Base-by-base conservation (phyloP, 2,329 filamentous ascomycete genomes). In the Colletotrichum sp. region DNA sequence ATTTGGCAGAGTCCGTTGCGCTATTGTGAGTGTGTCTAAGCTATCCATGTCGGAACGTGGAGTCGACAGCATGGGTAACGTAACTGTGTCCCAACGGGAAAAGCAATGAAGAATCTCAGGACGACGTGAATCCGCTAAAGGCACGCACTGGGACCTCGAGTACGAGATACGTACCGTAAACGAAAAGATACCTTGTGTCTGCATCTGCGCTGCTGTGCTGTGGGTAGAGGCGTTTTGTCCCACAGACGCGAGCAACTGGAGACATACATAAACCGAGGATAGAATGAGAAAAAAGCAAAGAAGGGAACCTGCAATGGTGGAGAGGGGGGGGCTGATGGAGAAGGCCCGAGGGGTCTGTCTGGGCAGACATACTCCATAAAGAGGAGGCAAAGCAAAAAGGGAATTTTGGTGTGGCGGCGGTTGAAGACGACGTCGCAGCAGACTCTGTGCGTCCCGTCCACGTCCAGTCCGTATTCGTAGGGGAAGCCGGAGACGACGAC, bases 21-120 rank as follows among this genome's bases (percentile, higher is more conserved):
- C 39, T 44, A n/a, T 44, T 44, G 39, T n/a, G 39, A 44, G 39
- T 44, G 39, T 44, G 73, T 73, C 64, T 36, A 73, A 36, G 44
- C n/a, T 73, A 73, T 68, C 70, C 73, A 64, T 75, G 64, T 64
- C 27, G 32, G 39, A 73, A 69, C 73, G 73, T 75, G 73, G 73
- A 75, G 73, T 73, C 30, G 57, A 11, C n/a, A 48, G 59, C 64
- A 68, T 73, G 64, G 59, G 55, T 63, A 68, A 48, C 64, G 70
- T 52, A 65, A 57, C 57, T 73, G 65, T 68, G 68, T 48, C 63
- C 73, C 70, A 22, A 34, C 39, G 52, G 27, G 57, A 75, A 75
- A 75, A 75, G 70, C 70, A 75, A 75, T 59, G 19, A 68, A 68
- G 44, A 73, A 64, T 63, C 15, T 19, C 63, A 67, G 36, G 39